Evolutionary conservation across 352 stramenopile genomes (phyloP), one percentile per base, ranked within the genome.

Genomic region (Thraustotheca clavata): DNA sequence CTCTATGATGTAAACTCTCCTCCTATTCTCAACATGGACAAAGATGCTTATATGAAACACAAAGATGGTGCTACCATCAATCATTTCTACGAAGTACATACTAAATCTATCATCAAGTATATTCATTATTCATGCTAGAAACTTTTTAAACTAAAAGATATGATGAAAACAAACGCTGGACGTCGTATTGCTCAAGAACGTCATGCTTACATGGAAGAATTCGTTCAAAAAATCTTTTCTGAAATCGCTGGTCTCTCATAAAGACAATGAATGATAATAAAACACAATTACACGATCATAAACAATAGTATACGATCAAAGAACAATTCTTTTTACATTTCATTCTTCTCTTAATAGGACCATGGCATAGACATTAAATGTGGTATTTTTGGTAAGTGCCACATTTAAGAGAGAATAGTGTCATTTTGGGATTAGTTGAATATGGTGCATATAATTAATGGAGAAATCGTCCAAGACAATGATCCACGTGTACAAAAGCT

Each of bases 371-470:
- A n/a, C n/a, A n/a, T n/a, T n/a, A n/a, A n/a, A 43, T 18, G 38
- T 20, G 16, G 20, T 43, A 20, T 43, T 43, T 43, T 16, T 43
- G 38, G 38, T 20, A 43, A 43, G 20, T 43, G 38, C 38, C 38
- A 43, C 16, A 43, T 18, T 18, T 43, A 43, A 43, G 20, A n/a
- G n/a, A n/a, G n/a, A n/a, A n/a, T n/a, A n/a, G n/a, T 52, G 3
- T 18, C 43, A 16, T 43, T 43, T 16, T 43, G 7, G 34, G 43
- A 20, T 20, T 20, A 31, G 2, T 1, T n/a, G n/a, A 31, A 11
- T 27, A 93, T 93, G 84, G 84, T 94, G 69, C 84, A 91, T 71
- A 94, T 94, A 50, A 88, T 94, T 69, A 94, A 94, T 59, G 84
- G 84, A 50, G 84, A 94, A 62, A 94, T 94, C 75, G 82, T 94